Base-by-base conservation (phyloP, 305 asterid genomes). In the Fraxinus velutina region DNA sequence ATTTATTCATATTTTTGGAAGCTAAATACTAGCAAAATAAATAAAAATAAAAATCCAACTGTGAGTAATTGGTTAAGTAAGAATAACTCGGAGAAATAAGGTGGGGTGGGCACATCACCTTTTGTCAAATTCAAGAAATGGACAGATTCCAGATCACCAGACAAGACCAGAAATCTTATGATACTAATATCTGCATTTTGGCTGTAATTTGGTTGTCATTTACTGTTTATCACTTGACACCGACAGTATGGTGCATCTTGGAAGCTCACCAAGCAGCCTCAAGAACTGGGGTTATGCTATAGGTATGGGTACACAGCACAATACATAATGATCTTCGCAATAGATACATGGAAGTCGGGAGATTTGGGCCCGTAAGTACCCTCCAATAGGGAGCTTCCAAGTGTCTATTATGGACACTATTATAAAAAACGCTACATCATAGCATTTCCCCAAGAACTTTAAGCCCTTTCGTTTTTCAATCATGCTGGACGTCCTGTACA, bases 161-260 rank as follows among this genome's bases (percentile, higher is more conserved):
- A 82, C 88, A 83, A 42, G 88, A 84, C 80, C 55, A 6, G 87
- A 83, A 84, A 82, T 75, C 80, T 76, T 12, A 33, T n/a, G 19
- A 73, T 22, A 32, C 44, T 74, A 62, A 76, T 72, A 39, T 76
- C 64, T 42, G 30, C 9, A 79, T 29, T 77, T 81, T 82, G 83
- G 89, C 62, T 85, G 89, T 89, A 85, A 87, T 85, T 75, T 84
- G 84, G 89, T 89, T 85, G 88, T 82, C 88, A 85, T 81, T 87
- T 87, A 87, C 72, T 68, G 64, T 22, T 72, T 85, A 34, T 86
- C 85, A 81, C 76, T 87, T 70, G 5, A 77, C 92, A 87, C 92
- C 92, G 90, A 89, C 92, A 89, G 87, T 87, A 78, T 55, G 87
- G 86, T 87, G 88, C 82, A 81, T 82, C 86, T 72, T 83, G 81